Base-by-base conservation (phyloP, 2,329 filamentous ascomycete species). In the Fusarium sp. region DNA sequence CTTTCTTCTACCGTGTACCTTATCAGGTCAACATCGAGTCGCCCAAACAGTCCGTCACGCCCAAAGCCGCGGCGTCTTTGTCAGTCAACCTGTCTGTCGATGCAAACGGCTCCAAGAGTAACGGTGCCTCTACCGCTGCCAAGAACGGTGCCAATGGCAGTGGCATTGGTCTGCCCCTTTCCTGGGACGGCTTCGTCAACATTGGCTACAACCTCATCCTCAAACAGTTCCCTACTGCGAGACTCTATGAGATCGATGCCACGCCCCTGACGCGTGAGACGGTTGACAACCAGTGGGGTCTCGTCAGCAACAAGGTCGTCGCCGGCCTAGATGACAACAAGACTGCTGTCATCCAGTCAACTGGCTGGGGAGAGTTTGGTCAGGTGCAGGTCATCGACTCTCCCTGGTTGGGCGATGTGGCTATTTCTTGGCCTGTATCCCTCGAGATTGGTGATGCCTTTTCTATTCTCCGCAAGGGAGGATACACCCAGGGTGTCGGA, bases 1-100 rank as follows among this genome's bases (percentile, higher is more conserved):
- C 73, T 4, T 78, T 78, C 47, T 69, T 79, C 41, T 79, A 78
- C 50, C 76, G 77, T 23, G 59, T 57, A 6, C 23, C 42, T 33
- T 48, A 60, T 27, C 2, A 17, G 1, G 53, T 60, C 17, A 43
- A 37, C 29, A 48, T 51, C 27, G 49, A 13, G 6, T 39, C 15
- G 15, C 44, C 14, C 13, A 19, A 44, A 4, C 23, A 37, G 1
- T 14, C 42, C 14, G 41, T 9, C 6, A 23, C 25, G 2, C 1
- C 33, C 11, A 44, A 39, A 31, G 15, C 53, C 19, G 4, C 15
- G 4, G 37, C 23, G 3, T 36, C 32, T 27, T 48, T 60, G 10
- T 53, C 43, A 6, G 53, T 60, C 23, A 35, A 11, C n/a, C 27
- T 10, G 4, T 33, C 49, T 14, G 19, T 11, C 9, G 31, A 25